Conservation (phyloP, 306 rosid genomes). For the Herpetospermum pedunculosum region DNA sequence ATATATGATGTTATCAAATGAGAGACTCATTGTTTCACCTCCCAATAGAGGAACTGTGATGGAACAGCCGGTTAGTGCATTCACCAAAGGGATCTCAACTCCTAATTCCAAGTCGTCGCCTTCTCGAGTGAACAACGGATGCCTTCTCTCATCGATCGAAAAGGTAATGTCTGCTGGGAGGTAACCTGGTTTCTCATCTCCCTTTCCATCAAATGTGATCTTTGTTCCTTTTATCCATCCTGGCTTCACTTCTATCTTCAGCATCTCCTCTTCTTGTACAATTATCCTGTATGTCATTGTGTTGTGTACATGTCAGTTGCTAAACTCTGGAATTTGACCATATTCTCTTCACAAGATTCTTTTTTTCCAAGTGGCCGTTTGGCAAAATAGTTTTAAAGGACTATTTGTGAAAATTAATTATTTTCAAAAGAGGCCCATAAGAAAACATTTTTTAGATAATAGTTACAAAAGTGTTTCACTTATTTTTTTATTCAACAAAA, state of each 20-base stretch:
- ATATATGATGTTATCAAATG: constrained; percentile 45
- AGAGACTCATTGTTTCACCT: constrained; percentile 48
- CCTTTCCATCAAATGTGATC: constrained; percentile 76
- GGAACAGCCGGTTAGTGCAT: constrained; percentile 74
- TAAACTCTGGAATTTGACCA: background rate
- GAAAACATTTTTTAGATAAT: too few relatives aligned
- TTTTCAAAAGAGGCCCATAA: too few relatives aligned
- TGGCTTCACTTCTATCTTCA: constrained; percentile 61
- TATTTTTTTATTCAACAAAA: too few relatives aligned
- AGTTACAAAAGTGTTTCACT: too few relatives aligned
- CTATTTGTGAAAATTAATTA: too few relatives aligned
- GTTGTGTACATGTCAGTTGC: background rate
- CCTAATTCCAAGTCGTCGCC: constrained; percentile 61
- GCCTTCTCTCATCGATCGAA: constrained; percentile 54
- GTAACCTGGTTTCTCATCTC: constrained; percentile 84
- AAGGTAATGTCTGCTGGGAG: constrained; percentile 77
- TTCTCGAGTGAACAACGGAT: constrained; percentile 47
- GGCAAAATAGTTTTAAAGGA: too few relatives aligned
- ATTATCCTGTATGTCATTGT: constrained; percentile 32
- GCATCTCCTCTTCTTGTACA: constrained; percentile 47
- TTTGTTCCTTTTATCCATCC: constrained; percentile 90
- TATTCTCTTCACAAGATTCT: too few relatives aligned
- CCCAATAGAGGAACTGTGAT: constrained; percentile 63
- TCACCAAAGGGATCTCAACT: constrained; percentile 53
- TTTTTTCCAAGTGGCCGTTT: too few relatives aligned